These are phyloP conservation scores for Talaromyces ruber DNA, from an alignment of 495 filamentous ascomycete species.

Conservation along the genomic window DNA sequence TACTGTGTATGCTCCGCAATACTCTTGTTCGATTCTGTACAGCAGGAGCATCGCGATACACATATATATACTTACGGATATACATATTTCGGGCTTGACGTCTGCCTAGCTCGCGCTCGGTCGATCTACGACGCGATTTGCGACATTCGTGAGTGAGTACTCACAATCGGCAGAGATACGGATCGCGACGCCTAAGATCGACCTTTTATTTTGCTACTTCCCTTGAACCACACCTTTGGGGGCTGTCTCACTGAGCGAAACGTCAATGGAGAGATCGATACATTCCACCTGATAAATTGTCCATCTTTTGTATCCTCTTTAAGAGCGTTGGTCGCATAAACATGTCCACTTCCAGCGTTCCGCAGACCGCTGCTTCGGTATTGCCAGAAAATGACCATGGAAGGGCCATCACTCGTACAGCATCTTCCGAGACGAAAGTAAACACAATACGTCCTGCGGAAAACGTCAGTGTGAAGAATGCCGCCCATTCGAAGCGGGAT, in stretches of 20 bases:
- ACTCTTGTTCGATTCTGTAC: background rate
- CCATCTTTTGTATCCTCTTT: background rate
- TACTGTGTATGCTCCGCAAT: background rate
- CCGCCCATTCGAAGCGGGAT: conserved; percentile 23
- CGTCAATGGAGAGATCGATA: background rate
- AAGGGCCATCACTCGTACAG: background rate
- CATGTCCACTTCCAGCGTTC: background rate
- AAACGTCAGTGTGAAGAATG: background rate
- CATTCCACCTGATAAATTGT: background rate
- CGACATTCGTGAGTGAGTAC: background rate
- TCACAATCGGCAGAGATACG: background rate
- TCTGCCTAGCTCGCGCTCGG: background rate
- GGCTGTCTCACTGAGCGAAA: background rate
- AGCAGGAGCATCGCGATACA: background rate
- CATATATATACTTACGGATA: background rate
- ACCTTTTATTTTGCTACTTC: background rate
- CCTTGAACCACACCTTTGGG: background rate
- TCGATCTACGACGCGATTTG: background rate
- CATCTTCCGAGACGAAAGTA: background rate
- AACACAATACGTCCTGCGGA: background rate
- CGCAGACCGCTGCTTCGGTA: conserved; percentile 1
- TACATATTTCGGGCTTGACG: background rate
- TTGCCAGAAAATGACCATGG: conserved; percentile 26
- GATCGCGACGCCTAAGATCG: background rate
- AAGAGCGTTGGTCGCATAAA: background rate